A percentile compares a stretch with the other conserved stretches of the same genome.
These are phyloP conservation scores for Penicillium sp. DNA, from an alignment of 2,329 filamentous ascomycete species.

Conservation along the genomic window DNA sequence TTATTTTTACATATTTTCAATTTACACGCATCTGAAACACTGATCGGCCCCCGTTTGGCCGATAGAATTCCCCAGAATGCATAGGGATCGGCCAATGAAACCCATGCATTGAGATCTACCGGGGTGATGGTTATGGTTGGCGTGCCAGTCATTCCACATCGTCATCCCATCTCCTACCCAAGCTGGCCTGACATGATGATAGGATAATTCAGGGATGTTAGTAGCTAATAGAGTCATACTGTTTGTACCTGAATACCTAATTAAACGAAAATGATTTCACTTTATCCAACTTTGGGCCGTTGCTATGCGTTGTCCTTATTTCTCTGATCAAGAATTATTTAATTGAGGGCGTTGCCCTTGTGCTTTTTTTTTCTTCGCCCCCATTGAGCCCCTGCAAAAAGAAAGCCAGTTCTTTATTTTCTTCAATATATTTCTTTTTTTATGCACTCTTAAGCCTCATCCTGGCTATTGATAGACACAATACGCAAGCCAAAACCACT, in stretches of 20 bases:
- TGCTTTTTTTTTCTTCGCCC: not conserved
- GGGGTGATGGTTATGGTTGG: slow-evolving; percentile 7
- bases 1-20: slow-evolving; percentile 9
- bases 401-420: not conserved
- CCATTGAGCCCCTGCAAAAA: not conserved
- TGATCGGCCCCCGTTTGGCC: slow-evolving; percentile 23
- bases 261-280: slow-evolving; percentile 5
- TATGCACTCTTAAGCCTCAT: slow-evolving; percentile 16
- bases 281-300: slow-evolving; percentile 8
- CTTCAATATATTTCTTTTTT: not conserved
- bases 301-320: slow-evolving; percentile 13
- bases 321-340: slow-evolving; percentile 1
- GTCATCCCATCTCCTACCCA: slow-evolving; percentile 22
- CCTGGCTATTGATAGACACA: slow-evolving; percentile 6
- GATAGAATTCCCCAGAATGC: slow-evolving; percentile 28
- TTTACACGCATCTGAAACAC: slow-evolving; percentile 24
- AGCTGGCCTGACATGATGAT: slow-evolving; percentile 13
- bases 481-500: not conserved
- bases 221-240: not conserved
- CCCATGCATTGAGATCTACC: slow-evolving; percentile 13
- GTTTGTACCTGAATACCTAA: slow-evolving; percentile 10
- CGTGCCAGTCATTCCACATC: slow-evolving; percentile 23
- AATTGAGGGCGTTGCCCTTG: not conserved
- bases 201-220: slow-evolving; percentile 10
- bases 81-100: slow-evolving; percentile 24